These are phyloP conservation scores for Cucumis cinereus DNA, from an alignment of 306 rosid genomes.

Conservation along the genomic window DNA sequence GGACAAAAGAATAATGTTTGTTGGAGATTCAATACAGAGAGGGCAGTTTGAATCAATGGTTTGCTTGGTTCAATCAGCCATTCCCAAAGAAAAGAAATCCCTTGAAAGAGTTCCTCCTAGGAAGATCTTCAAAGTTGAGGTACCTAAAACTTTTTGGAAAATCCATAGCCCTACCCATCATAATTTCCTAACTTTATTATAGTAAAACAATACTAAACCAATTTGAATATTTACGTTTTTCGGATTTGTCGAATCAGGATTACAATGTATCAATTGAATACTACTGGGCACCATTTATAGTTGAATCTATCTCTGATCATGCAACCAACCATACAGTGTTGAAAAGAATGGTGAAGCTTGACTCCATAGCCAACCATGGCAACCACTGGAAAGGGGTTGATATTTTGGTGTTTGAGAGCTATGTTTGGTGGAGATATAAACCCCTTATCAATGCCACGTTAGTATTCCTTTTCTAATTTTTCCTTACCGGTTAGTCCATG, in stretches of 20 bases:
- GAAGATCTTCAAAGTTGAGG: constrained; percentile 70
- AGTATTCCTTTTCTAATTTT: constrained; percentile 2
- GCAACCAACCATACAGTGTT: constrained; percentile 72
- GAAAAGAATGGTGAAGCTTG: constrained; percentile 60
- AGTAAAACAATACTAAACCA: background rate
- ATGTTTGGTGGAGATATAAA: constrained; percentile 82
- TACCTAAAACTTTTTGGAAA: constrained; percentile 2
- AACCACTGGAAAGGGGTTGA: constrained; percentile 81
- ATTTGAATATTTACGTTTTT: too few species aligned
- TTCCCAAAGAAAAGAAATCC: constrained; percentile 67
- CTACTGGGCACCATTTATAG: constrained; percentile 87
- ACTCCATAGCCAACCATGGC: constrained; percentile 66
- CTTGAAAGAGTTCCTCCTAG: constrained; percentile 65
- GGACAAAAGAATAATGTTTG: constrained; percentile 68
- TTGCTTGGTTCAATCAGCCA: constrained; percentile 65
- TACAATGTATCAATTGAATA: constrained; percentile 72
- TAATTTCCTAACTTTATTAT: background rate
- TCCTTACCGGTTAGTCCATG: background rate
- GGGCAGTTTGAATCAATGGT: constrained; percentile 82
- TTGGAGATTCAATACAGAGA: constrained; percentile 86
- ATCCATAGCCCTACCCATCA: background rate
- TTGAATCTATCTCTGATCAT: constrained; percentile 85
- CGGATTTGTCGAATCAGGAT: constrained; percentile 23
- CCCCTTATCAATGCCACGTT: constrained; percentile 78
- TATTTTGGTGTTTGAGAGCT: constrained; percentile 79